Evolutionary conservation across 306 rosid genomes (phyloP).

Genomic region (Ormosia emarginata): DNA sequence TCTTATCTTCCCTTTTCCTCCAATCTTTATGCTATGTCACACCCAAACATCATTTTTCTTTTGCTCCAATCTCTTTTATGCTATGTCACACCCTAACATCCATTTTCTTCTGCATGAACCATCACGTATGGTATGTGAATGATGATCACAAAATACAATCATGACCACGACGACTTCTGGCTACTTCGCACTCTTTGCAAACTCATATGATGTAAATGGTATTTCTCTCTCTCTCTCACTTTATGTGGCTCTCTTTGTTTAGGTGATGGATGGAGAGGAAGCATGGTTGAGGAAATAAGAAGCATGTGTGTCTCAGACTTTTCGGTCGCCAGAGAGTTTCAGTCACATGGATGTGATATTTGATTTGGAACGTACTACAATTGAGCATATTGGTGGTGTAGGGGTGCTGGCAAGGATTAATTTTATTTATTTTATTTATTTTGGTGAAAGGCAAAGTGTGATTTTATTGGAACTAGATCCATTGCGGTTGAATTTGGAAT

Average conservation of each 20-base stretch:
- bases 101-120: conserved; percentile 47
- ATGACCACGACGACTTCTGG: conserved; percentile 2
- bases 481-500: no score
- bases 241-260: not conserved
- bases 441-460: no score
- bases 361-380: not conserved
- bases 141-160: conserved; percentile 15
- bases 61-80: not conserved
- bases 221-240: not conserved
- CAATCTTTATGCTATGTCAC: conserved; percentile 28
- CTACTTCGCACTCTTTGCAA: not conserved
- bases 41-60: conserved; percentile 17
- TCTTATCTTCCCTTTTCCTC: not conserved
- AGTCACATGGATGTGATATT: conserved; percentile 14
- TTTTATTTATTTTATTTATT: not conserved
- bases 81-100: conserved; percentile 29
- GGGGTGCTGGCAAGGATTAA: conserved; percentile 1
- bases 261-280: not conserved
- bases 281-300: conserved; percentile 10
- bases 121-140: conserved; percentile 19
- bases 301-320: not conserved
- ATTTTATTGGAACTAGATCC: no score
- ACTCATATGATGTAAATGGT: conserved; percentile 12
- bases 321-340: not conserved
- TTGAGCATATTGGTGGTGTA: not conserved